Percentiles rank a stretch among this genome's conserved stretches.
Conservation (phyloP, 352 stramenopile genomes). For the Globisporangium nunn region DNA sequence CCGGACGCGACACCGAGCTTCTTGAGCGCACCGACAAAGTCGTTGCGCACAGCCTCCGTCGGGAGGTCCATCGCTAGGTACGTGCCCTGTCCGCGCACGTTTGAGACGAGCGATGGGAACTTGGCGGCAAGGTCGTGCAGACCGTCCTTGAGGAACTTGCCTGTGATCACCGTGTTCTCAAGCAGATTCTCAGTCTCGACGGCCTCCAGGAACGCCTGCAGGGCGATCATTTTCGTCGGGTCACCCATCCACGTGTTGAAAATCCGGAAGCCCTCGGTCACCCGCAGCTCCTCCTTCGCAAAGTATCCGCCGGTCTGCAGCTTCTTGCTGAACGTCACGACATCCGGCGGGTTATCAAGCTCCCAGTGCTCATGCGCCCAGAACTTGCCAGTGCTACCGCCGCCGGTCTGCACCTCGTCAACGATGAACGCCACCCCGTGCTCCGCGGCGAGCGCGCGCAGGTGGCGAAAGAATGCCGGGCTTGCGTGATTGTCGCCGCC, state of each 20-base stretch:
- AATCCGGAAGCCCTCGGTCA: conserved; percentile 69
- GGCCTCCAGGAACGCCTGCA: conserved; percentile 67
- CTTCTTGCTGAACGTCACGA: conserved; percentile 86
- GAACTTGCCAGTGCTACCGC: conserved; percentile 78
- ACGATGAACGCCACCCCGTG: conserved; percentile 77
- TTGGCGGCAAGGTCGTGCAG: conserved; percentile 33
- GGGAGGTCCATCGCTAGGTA: conserved; percentile 79
- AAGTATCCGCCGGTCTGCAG: conserved; percentile 82
- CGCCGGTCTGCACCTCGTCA: conserved; percentile 80
- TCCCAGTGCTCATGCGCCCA: conserved; percentile 82
- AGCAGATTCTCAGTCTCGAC: conserved; percentile 52
- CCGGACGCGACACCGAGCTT: conserved; percentile 49
- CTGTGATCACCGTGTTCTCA: conserved; percentile 68
- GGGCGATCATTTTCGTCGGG: conserved; percentile 76
- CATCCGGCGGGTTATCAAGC: conserved; percentile 63
- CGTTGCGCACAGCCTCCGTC: conserved; percentile 49
- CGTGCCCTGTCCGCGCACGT: conserved; percentile 71
- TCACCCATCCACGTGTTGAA: conserved; percentile 89
- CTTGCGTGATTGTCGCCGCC: conserved; percentile 78
- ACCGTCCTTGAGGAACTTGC: conserved; percentile 52
- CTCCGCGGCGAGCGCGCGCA: conserved; percentile 47
- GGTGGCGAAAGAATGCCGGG: conserved; percentile 50
- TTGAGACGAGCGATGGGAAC: conserved; percentile 57
- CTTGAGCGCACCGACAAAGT: conserved; percentile 56
- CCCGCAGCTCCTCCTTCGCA: conserved; percentile 64